A percentile compares a stretch with the other conserved stretches of the same genome.
Evolutionary conservation across 108 stramenopile genomes (phyloP).

Genomic region (Cyclotella atomus): DNA sequence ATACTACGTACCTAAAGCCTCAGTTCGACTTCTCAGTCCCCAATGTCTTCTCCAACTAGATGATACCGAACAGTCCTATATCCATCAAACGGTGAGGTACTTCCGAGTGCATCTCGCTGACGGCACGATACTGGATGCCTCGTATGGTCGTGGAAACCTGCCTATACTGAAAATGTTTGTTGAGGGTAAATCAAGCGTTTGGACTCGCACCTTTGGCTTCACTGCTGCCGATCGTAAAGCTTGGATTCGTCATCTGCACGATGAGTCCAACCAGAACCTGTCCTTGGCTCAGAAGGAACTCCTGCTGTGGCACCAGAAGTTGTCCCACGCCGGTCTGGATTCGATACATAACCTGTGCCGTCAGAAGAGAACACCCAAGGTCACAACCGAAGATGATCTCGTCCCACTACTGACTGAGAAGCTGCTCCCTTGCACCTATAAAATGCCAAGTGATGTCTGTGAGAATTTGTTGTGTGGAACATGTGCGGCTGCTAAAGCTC

Average conservation of each 20-base stretch:
- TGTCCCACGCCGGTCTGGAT: neutral
- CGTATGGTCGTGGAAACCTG: no score
- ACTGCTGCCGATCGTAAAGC: no score
- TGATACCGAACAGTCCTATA: no score
- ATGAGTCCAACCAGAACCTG: neutral
- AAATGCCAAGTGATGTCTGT: neutral
- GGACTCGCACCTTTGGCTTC: neutral
- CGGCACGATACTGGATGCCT: no score
- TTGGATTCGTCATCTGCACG: neutral
- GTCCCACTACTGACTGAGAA: neutral
- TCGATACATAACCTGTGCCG: neutral
- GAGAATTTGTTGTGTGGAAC: neutral
- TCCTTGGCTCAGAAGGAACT: neutral
- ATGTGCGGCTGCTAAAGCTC: no score
- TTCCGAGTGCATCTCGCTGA: neutral
- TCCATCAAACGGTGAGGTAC: neutral
- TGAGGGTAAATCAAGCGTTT: no score
- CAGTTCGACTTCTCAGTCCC: neutral
- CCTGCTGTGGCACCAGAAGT: neutral
- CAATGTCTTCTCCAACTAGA: neutral
- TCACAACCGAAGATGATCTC: neutral
- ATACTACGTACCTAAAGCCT: neutral
- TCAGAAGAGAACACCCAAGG: neutral
- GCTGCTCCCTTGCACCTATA: slow-evolving; percentile 2
- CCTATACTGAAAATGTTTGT: no score